Conservation (phyloP, 2,329 filamentous ascomycete species). For the Arthrocladium fulminans region DNA sequence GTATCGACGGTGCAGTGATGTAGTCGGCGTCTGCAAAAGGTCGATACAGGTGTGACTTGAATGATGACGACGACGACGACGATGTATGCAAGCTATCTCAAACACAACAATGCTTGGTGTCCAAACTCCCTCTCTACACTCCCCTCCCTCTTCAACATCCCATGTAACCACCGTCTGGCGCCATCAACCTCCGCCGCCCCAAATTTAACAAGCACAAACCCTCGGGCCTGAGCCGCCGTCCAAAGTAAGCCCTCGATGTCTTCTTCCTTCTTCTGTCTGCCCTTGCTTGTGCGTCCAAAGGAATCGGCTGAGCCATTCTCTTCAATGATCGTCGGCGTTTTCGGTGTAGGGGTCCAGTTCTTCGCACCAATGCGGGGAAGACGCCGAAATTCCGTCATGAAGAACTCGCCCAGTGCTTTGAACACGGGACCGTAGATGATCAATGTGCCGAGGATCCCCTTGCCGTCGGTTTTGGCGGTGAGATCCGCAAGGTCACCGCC, state of each 20-base stretch:
- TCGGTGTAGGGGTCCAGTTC: slow-evolving; percentile 50
- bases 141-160: slow-evolving; percentile 65
- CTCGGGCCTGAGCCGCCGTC: slow-evolving; percentile 71
- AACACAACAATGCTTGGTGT: slow-evolving; percentile 68
- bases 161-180: slow-evolving; percentile 68
- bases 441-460: slow-evolving; percentile 70
- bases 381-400: slow-evolving; percentile 67
- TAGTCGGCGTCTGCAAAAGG: too few relatives aligned
- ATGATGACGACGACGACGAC: too few relatives aligned
- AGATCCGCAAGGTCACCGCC: too few relatives aligned
- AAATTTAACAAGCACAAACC: slow-evolving; percentile 87
- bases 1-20: too few relatives aligned
- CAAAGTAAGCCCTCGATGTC: slow-evolving; percentile 57
- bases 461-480: slow-evolving; percentile 31
- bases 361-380: slow-evolving; percentile 74
- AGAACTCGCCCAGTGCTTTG: slow-evolving; percentile 58
- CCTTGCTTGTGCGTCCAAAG: slow-evolving; percentile 20
- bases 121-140: slow-evolving; percentile 66
- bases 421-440: slow-evolving; percentile 69
- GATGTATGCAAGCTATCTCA: slow-evolving; percentile 42
- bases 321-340: slow-evolving; percentile 14
- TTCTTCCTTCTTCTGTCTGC: slow-evolving; percentile 41
- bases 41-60: too few relatives aligned
- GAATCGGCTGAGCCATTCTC: not conserved
- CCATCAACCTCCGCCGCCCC: slow-evolving; percentile 73